Base-by-base conservation (phyloP, 345 rosid species). In the Acer campestre region DNA sequence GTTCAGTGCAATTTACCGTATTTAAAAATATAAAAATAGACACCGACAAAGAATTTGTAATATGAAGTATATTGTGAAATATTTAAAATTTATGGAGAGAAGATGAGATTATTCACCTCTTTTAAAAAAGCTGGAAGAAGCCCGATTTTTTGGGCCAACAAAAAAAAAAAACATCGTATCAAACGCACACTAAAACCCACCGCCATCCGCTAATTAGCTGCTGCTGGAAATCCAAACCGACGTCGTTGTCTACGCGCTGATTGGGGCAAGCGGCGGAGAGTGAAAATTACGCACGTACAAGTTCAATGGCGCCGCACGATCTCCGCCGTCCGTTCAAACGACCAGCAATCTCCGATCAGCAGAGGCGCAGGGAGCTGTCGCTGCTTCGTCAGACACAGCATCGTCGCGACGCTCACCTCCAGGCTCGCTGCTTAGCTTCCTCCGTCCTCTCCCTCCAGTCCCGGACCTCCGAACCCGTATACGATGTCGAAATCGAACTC, bases 281-380 rank as follows among this genome's bases (percentile, higher is more conserved):
- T 17, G 6, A 18, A 29, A 10, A 44, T 1, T 48, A 69, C 61
- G 1, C 8, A 9, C 22, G 53, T 20, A 16, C 16, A 25, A 25
- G 69, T 40, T 40, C 51, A 31, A 93, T 94, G 97, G 92, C 97
- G 70, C 89, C 96, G 23, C 92, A 83, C 78, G 98, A 93, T 72
- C 49, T 81, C 67, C 98, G 95, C 76, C 98, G 98, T 71, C 97
- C 98, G 71, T 92, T 91, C 84, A 96, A 96, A 78, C 86, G 90
- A 75, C 88, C 91, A 18, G 86, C 88, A 55, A 86, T 96, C 82
- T 94, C 97, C 84, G 99, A 94, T 77, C 99, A 96, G 61, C 95
- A 94, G 86, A 81, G 87, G 81, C 97, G 97, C 11, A 80, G 99
- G 38, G 94, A 92, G 7, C 87, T 93, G 29, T 93, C 98, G 6